Evolutionary conservation across 495 filamentous ascomycete species (phyloP).

Genomic region (Symbiotaphrina buchneri): DNA sequence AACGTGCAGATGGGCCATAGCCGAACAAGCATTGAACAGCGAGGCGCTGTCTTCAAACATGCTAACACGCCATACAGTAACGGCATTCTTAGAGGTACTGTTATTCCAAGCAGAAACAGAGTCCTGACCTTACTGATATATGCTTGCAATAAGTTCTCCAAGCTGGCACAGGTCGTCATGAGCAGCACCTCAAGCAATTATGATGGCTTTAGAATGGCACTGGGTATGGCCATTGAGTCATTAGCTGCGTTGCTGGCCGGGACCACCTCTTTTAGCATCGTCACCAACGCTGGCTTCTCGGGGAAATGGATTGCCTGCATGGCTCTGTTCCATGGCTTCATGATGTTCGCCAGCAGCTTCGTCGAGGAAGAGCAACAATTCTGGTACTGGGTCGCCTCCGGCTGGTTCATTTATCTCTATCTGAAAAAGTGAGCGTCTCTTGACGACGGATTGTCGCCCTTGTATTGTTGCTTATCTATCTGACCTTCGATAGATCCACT

Average conservation of each 20-base stretch:
- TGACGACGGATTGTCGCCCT: too few relatives aligned
- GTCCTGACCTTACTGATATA: too few relatives aligned
- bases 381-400: constrained; percentile 81
- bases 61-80: not conserved
- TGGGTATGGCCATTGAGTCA: constrained; percentile 18
- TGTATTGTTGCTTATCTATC: too few relatives aligned
- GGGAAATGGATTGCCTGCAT: constrained; percentile 12
- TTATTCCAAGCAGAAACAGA: too few relatives aligned
- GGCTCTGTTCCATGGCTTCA: constrained; percentile 39
- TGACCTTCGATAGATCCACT: too few relatives aligned
- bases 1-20: constrained; percentile 38
- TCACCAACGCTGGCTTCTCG: constrained; percentile 6
- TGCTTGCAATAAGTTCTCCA: constrained; percentile 40
- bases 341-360: constrained; percentile 97
- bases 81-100: not conserved
- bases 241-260: constrained; percentile 3
- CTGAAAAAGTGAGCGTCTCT: constrained; percentile 11
- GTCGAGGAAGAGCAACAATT: constrained; percentile 97
- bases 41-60: too few relatives aligned
- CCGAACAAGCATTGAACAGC: constrained; percentile 9
- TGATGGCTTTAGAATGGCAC: constrained; percentile 29
- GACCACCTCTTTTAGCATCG: constrained; percentile 4
- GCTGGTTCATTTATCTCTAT: constrained; percentile 48
- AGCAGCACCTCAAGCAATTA: constrained; percentile 85
- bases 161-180: constrained; percentile 47